Base-by-base conservation (phyloP, 2,329 filamentous ascomycete species). In the Penicillium brasilianum region DNA sequence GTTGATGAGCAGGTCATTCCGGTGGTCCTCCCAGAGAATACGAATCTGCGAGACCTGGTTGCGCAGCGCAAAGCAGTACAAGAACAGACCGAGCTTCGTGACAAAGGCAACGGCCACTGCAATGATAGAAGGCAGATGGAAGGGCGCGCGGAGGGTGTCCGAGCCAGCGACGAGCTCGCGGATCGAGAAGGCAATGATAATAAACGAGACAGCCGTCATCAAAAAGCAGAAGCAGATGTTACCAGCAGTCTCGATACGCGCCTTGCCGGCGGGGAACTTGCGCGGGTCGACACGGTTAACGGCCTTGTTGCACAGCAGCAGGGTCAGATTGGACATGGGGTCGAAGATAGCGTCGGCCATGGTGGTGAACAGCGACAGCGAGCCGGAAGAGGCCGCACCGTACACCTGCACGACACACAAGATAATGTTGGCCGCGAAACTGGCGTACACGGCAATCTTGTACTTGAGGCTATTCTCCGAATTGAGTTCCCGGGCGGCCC, bases 331-430 rank as follows among this genome's bases (percentile, higher is more conserved):
- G 72, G 90, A 94, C 71, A 96, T 74, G 9, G 93, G 95, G 74
- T 98, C 95, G 79, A 98, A 98, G 66, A 98, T 84, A 55, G 93
- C 88, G 77, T 99, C 95, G 16, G 93, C 94, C 91, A 96, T 96
- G 65, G 94, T 99, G 16, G 95, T 97, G 81, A 98, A 97, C 50
- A 99, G 87, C 5, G 94, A 97, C 37, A 98, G 85, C n/a, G 93
- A 97, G 50, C 90, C 88, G 0, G 93, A 97, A 0, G 90, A 87
- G 49, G 92, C 85, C 63, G 95, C 95, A 46, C 90, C 95, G 74
- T 96, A 99, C 39, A 97, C 81, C 78, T 99, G 95, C 18, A 99
- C 83, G 4, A 84, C 83, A 0, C 93, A 88, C 6, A 99, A 84
- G 30, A 90, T 64, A 59, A 97, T 76, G 71, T 98, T 98, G 61